These are phyloP conservation scores for Penicillium atrosanguineum DNA, from an alignment of 495 filamentous ascomycete species.

Conservation along the genomic window DNA sequence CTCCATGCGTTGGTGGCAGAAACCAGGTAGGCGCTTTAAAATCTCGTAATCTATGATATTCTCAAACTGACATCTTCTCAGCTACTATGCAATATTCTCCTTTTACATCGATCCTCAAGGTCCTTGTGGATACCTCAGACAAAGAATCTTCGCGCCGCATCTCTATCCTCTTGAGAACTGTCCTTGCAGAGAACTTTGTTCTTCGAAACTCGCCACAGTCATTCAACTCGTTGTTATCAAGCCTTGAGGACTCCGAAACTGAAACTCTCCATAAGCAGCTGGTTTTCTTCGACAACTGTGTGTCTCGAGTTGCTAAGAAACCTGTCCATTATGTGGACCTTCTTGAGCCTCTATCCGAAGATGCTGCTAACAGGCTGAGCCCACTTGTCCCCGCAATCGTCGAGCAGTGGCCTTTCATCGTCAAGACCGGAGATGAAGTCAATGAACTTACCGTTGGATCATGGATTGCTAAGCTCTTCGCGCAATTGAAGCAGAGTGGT, in stretches of 20 bases:
- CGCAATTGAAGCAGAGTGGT: slow-evolving; percentile 43
- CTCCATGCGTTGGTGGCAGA: slow-evolving; percentile 79
- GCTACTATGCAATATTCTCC: slow-evolving; percentile 46
- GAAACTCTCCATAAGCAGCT: slow-evolving; percentile 31
- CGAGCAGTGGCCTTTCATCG: slow-evolving; percentile 75
- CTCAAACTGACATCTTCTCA: slow-evolving; percentile 7
- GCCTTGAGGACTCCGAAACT: slow-evolving; percentile 40
- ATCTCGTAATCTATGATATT: not conserved
- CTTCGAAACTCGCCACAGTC: slow-evolving; percentile 27
- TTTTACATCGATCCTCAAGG: slow-evolving; percentile 46
- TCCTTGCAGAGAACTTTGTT: slow-evolving; percentile 38
- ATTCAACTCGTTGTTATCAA: slow-evolving; percentile 41
- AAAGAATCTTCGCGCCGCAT: slow-evolving; percentile 35
- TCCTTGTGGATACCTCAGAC: slow-evolving; percentile 35
- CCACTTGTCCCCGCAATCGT: slow-evolving; percentile 60
- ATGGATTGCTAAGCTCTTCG: slow-evolving; percentile 54
- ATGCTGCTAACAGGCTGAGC: slow-evolving; percentile 39
- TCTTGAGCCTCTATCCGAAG: slow-evolving; percentile 34
- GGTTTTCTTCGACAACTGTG: slow-evolving; percentile 77
- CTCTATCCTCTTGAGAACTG: slow-evolving; percentile 28
- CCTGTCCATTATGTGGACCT: slow-evolving; percentile 73
- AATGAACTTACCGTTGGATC: slow-evolving; percentile 42
- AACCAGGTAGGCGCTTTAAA: slow-evolving; percentile 42
- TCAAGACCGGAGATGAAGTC: slow-evolving; percentile 43
- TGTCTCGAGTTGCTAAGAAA: slow-evolving; percentile 63